Evolutionary conservation across 805 yeast species (phyloP), one percentile per base, ranked within the genome.

Genomic region (Cyberlindnera euphorbiae): DNA sequence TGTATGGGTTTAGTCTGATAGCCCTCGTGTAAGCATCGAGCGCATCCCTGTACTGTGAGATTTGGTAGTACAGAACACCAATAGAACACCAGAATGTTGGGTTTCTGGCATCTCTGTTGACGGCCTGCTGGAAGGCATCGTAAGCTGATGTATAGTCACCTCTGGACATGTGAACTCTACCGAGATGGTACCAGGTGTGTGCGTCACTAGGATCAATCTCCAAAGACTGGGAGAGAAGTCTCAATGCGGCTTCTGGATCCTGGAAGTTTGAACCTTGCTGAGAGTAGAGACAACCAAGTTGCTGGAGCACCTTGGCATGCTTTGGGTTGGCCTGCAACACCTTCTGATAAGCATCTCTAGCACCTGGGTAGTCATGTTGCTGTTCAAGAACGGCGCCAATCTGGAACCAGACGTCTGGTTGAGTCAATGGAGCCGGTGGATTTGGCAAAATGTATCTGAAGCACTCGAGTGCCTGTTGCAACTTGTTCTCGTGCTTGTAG

Each of bases 91-190:
- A 93, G 68, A 93, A 93, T 2, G 97, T 93, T 39, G 98, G 97
- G 60, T 93, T 93, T 59, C 97, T 75, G 26, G 95, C 82, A 61
- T 93, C 97, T 45, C 96, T 75, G 60, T 93, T 93, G 41, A 93
- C 98, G 10, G 97, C 97, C 59, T 89, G 97, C 66, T 93, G 98
- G 75, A 90, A 93, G 0, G 97, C 94, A 57, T 93, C 97, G 62
- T 90, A 93, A 2, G 98, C 97, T 33, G 93, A 88, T 42, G 93
- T 82, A 66, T 88, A 93, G 60, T 90, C 96, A 47, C 85, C 88
- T 53, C 90, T 77, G 26, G 95, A 82, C 97, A 93, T 90, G 66
- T 90, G 95, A 45, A 94, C 95, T 48, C 97, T 77, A 33, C 98
- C 98, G 32, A 93, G 63, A 59, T 93, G 85, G 63, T 93, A 93